phyloP scores from a whole-genome alignment of 257 asterid genomes.

The Solanum clarkiae region DNA sequence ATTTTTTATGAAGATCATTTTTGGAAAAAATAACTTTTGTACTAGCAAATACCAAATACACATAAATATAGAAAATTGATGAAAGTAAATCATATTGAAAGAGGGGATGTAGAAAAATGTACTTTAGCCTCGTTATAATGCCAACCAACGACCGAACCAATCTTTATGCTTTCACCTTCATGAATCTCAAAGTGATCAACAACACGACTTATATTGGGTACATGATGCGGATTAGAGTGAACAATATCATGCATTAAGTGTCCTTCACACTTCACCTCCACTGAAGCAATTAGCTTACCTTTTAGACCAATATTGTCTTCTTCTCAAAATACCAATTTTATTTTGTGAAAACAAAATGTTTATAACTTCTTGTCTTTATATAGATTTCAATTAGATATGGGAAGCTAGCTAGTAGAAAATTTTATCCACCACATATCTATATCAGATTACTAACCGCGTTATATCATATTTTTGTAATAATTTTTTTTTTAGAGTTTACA shows the following conservation, averaged over 20 bases:
- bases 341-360: neutral
- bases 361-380: no score
- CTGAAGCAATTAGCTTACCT: neutral
- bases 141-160: neutral
- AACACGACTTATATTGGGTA: accelerated
- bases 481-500: no score
- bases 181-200: neutral
- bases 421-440: neutral
- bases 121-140: neutral
- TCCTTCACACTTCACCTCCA: neutral
- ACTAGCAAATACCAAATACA: neutral
- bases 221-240: neutral
- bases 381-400: neutral
- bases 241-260: neutral
- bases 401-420: neutral
- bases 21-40: neutral
- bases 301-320: neutral
- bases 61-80: neutral
- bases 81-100: neutral
- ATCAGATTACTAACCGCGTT: neutral
- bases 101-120: neutral
- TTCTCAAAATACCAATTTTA: neutral
- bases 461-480: no score
- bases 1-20: neutral
- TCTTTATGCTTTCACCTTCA: neutral